Evolutionary conservation across 1,139 yeast species (phyloP), one percentile per base, ranked within the genome.

Genomic region (Blastobotrys apis): DNA sequence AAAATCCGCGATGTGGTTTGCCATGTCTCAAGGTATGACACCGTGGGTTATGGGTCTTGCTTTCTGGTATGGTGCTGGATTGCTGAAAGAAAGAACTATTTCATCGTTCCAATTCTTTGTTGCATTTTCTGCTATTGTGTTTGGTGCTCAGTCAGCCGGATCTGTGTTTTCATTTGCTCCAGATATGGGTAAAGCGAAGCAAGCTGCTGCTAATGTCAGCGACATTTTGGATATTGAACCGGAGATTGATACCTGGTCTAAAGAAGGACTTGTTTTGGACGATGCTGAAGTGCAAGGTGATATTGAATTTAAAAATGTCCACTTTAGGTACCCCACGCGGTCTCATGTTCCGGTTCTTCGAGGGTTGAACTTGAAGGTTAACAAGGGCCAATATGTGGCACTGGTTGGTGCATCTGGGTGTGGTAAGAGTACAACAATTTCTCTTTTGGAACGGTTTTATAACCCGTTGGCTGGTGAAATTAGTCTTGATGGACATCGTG

Each of bases 371-470:
- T 72, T 90, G 52, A 75, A 70, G 25, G 80, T 90, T 47, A 75
- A 78, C 46, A 73, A 80, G 39, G 97, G 97, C 2, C 88, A 94
- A 48, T 86, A 85, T 57, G 86, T 87, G 27, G 94, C 97, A 55
- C 75, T 90, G 50, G 97, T 90, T 2, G 98, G 97, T 0, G 94
- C 97, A 1, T 86, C 95, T 3, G 97, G 97, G 4, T 79, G 94
- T 56, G 97, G 97, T 32, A 90, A 90, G 65, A 84, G 95, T 1
- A 90, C 97, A 0, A 81, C 94, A 29, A 84, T 94, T n/a, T 84
- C 90, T 22, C 68, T 90, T 44, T 66, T 87, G 44, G 74, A 88
- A 53, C 69, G 94, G 47, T 88, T 86, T 62, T 90, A 90, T 62
- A 81, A 84, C 52, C 94, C 95, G 2, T 58, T 70, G 2, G 57